Percentiles rank a stretch among this genome's conserved stretches.
phyloP scores from a whole-genome alignment of 2,329 filamentous ascomycete genomes.

The Orbilia javanica region DNA sequence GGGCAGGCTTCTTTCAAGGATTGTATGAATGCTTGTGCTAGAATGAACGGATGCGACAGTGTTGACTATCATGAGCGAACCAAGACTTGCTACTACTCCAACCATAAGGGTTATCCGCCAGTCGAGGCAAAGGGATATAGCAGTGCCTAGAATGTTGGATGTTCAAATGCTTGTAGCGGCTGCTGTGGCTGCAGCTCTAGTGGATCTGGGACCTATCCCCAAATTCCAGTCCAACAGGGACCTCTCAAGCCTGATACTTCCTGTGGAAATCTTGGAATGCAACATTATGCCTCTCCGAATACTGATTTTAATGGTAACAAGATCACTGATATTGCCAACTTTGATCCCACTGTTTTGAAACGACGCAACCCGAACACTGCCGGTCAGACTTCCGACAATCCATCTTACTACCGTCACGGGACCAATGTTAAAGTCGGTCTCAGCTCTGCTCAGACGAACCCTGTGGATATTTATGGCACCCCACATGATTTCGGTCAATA shows the following conservation, averaged over 20 bases:
- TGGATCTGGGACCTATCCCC: slow-evolving; percentile 17
- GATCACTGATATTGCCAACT: slow-evolving; percentile 24
- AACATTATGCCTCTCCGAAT: slow-evolving; percentile 48
- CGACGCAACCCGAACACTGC: slow-evolving; percentile 30
- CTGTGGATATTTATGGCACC: slow-evolving; percentile 34
- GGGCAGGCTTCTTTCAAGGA: slow-evolving; percentile 44
- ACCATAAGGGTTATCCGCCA: slow-evolving; percentile 47
- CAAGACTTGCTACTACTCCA: slow-evolving; percentile 46
- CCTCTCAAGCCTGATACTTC: slow-evolving; percentile 49
- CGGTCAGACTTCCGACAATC: slow-evolving; percentile 37
- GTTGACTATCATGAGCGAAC: slow-evolving; percentile 49
- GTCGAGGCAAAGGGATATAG: slow-evolving; percentile 34
- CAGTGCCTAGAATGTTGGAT: slow-evolving; percentile 47
- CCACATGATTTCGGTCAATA: slow-evolving; percentile 44
- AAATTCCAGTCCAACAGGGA: slow-evolving; percentile 20
- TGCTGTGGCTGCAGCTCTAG: slow-evolving; percentile 36
- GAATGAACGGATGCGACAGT: slow-evolving; percentile 43
- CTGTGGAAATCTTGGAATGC: slow-evolving; percentile 49
- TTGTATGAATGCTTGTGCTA: slow-evolving; percentile 48
- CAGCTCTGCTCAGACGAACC: slow-evolving; percentile 2
- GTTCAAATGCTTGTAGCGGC: slow-evolving; percentile 37
- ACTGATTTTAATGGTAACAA: slow-evolving; percentile 20
- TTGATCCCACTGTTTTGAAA: slow-evolving; percentile 38
- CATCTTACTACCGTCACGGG: slow-evolving; percentile 12
- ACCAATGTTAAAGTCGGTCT: slow-evolving; percentile 21